A percentile compares a stretch with the other conserved stretches of the same genome.
phyloP scores from a whole-genome alignment of 257 asterid genomes.

The Nicotiana tomentosiformis region DNA sequence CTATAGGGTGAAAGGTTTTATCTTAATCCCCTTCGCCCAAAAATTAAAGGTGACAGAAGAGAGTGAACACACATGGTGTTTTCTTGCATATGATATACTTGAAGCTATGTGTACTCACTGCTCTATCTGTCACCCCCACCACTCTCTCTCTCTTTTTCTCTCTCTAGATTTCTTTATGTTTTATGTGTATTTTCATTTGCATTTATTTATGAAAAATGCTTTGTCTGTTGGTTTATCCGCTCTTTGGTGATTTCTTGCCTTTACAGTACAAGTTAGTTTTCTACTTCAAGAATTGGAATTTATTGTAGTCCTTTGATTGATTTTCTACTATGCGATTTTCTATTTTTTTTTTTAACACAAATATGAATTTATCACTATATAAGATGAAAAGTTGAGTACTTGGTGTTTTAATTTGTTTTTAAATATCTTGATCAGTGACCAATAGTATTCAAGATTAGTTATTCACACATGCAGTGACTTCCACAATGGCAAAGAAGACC shows the following conservation, averaged over 20 bases:
- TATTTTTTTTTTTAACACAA: neutral
- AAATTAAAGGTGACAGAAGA: constrained; percentile 60
- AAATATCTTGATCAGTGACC: neutral
- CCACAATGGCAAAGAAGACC: neutral
- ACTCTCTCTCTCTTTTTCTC: constrained; percentile 18
- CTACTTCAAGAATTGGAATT: neutral
- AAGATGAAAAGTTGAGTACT: too few relatives aligned
- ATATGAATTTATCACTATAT: neutral
- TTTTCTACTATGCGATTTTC: neutral
- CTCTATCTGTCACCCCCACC: constrained; percentile 80
- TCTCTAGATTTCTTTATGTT: neutral
- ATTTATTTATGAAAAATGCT: neutral
- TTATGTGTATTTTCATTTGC: neutral
- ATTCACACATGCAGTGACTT: neutral
- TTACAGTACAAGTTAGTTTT: neutral
- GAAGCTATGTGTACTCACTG: constrained; percentile 82
- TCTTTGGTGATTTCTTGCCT: neutral
- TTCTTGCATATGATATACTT: constrained; percentile 63
- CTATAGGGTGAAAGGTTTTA: too few relatives aligned
- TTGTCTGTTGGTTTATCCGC: too few relatives aligned
- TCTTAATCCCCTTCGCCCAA: too few relatives aligned
- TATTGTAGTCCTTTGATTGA: neutral
- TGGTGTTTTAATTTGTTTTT: neutral
- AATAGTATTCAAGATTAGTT: neutral
- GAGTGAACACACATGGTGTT: constrained; percentile 96